These are phyloP conservation scores for Diaporthe sp. DNA, from an alignment of 2,329 filamentous ascomycete genomes.

Conservation along the genomic window DNA sequence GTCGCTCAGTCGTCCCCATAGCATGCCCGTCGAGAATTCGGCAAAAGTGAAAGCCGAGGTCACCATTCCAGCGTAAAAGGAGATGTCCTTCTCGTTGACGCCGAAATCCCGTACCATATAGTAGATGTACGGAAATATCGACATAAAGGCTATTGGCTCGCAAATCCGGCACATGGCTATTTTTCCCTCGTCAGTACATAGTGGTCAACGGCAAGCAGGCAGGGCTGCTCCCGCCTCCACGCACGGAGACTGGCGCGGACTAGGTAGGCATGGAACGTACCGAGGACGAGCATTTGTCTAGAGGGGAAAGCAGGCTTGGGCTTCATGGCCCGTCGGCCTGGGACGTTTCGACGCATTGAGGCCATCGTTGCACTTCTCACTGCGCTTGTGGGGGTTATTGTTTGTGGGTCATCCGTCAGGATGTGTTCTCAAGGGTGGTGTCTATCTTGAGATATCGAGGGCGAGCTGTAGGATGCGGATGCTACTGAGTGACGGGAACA, in stretches of 20 bases:
- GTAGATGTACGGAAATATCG: constrained; percentile 98
- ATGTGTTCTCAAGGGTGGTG: constrained; percentile 9
- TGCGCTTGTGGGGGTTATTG: constrained; percentile 32
- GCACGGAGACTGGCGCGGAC: background rate
- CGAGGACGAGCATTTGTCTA: constrained; percentile 67
- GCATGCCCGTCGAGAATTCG: constrained; percentile 91
- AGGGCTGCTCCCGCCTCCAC: background rate
- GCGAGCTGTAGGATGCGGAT: background rate
- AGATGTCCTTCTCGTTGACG: constrained; percentile 86
- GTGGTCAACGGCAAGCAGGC: background rate
- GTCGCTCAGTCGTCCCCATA: constrained; percentile 96
- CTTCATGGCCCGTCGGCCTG: constrained; percentile 42
- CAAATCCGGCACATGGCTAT: constrained; percentile 93
- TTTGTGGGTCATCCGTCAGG: constrained; percentile 36
- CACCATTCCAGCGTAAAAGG: constrained; percentile 94
- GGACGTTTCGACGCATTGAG: constrained; percentile 39
- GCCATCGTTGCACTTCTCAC: constrained; percentile 23
- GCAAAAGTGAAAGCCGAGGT: constrained; percentile 97
- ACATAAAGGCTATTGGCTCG: constrained; percentile 99
- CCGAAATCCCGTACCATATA: constrained; percentile 96
- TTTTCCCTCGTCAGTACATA: constrained; percentile 34
- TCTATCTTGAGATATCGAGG: constrained; percentile 20
- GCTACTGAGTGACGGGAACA: constrained; percentile 36
- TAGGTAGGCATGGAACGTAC: constrained; percentile 52
- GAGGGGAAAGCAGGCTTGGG: constrained; percentile 55